phyloP scores from a whole-genome alignment of 2,329 filamentous ascomycete species.

The Monosporascus sp. region DNA sequence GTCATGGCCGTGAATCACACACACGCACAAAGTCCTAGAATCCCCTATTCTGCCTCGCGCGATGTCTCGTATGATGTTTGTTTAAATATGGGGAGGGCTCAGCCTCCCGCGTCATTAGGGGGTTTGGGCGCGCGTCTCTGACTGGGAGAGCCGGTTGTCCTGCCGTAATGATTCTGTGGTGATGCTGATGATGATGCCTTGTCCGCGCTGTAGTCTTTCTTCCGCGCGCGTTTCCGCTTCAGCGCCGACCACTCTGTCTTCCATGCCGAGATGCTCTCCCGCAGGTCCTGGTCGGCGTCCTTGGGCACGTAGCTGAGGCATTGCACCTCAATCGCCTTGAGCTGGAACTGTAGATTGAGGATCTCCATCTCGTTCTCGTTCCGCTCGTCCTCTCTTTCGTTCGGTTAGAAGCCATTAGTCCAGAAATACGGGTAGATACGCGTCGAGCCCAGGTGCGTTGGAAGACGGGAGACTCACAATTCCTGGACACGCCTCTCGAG shows the following conservation, averaged over 20 bases:
- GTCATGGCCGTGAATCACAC: background rate
- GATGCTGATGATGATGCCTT: background rate
- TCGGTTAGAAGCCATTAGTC: conserved; percentile 6
- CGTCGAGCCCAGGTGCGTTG: conserved; percentile 1
- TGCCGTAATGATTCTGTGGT: background rate
- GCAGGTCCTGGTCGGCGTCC: conserved; percentile 50
- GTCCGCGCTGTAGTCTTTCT: conserved; percentile 8
- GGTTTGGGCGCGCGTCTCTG: background rate
- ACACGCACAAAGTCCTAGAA: too few species aligned
- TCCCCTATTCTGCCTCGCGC: too few species aligned
- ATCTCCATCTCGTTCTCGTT: conserved; percentile 55
- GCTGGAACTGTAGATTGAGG: conserved; percentile 55
- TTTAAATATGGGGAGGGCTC: background rate
- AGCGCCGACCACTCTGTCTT: conserved; percentile 54
- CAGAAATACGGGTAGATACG: conserved; percentile 6
- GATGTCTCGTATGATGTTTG: background rate
- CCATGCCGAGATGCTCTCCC: conserved; percentile 55
- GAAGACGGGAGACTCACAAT: conserved; percentile 39
- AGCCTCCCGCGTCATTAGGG: background rate
- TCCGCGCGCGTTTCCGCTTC: conserved; percentile 38
- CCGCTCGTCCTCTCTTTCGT: conserved; percentile 47
- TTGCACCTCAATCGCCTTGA: conserved; percentile 58
- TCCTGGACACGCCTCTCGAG: conserved; percentile 54
- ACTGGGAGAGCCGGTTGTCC: background rate
- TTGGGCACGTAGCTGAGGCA: conserved; percentile 42